Percentiles rank a stretch among this genome's conserved stretches.
phyloP scores from a whole-genome alignment of 1,284 basidiomycete genomes.

The Phlebopus sp. region DNA sequence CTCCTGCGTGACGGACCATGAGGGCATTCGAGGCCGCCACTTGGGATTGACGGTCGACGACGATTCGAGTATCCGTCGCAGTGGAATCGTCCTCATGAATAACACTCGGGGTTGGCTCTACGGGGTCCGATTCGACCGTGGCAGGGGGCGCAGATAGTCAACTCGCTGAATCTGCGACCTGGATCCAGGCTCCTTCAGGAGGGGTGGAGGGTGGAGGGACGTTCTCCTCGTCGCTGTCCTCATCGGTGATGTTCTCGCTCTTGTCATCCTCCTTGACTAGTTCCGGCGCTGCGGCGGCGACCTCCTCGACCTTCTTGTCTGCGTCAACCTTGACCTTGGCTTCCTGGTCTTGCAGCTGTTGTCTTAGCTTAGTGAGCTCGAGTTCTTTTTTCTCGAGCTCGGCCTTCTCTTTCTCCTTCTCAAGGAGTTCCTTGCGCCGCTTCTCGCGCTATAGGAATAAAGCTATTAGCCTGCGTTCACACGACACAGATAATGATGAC shows the following conservation, averaged over 20 bases:
- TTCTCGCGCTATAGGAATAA: slow-evolving; percentile 49
- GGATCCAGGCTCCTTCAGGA: slow-evolving; percentile 33
- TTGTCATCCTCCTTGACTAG: slow-evolving; percentile 28
- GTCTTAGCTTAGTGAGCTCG: slow-evolving; percentile 43
- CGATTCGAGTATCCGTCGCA: slow-evolving; percentile 20
- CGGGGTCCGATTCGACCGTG: slow-evolving; percentile 18
- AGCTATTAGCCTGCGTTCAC: slow-evolving; percentile 16
- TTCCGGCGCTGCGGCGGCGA: slow-evolving; percentile 22
- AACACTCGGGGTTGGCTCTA: slow-evolving; percentile 25
- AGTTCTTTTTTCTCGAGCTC: slow-evolving; percentile 38
- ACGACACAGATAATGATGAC: slow-evolving; percentile 3
- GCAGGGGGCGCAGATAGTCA: slow-evolving; percentile 32
- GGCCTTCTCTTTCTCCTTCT: slow-evolving; percentile 42
- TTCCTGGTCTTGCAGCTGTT: slow-evolving; percentile 49
- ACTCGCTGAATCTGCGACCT: slow-evolving; percentile 28
- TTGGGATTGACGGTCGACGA: slow-evolving; percentile 20
- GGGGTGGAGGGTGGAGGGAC: slow-evolving; percentile 26
- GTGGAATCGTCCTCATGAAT: slow-evolving; percentile 17
- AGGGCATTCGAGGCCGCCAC: slow-evolving; percentile 25
- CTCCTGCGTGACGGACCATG: slow-evolving; percentile 38
- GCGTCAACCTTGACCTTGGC: slow-evolving; percentile 40
- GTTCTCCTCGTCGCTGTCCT: slow-evolving; percentile 32
- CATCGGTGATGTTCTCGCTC: slow-evolving; percentile 29
- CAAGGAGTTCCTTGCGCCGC: slow-evolving; percentile 48
- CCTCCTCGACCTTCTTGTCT: slow-evolving; percentile 36